Conservation (phyloP, 1,284 basidiomycete species). For the Singerocomus inundabilis region DNA sequence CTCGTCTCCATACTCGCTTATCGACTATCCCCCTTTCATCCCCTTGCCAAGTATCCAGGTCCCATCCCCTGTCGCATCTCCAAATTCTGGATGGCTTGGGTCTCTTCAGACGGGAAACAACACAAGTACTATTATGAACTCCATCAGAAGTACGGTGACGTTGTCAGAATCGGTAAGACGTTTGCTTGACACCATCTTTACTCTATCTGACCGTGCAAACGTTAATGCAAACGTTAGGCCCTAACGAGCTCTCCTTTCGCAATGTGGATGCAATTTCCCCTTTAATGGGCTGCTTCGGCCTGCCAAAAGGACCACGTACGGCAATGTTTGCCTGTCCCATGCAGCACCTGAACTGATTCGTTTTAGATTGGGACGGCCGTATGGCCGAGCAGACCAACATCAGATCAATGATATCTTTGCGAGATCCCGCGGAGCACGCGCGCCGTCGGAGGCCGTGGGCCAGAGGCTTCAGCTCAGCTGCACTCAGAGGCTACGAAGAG, state of each 20-base stretch:
- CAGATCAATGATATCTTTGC: constrained; percentile 33
- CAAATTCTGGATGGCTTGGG: constrained; percentile 38
- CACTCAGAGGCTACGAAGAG: constrained; percentile 52
- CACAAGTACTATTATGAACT: constrained; percentile 34
- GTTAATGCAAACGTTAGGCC: too few relatives aligned
- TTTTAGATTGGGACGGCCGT: constrained; percentile 36
- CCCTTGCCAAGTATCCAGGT: constrained; percentile 35
- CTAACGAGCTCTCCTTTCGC: constrained; percentile 53
- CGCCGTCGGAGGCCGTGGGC: constrained; percentile 53
- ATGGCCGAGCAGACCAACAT: constrained; percentile 28
- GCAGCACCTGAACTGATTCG: constrained; percentile 7
- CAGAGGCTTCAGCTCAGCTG: constrained; percentile 46
- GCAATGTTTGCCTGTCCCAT: constrained; percentile 6
- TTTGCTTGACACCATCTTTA: background rate
- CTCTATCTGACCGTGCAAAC: constrained; percentile 1
- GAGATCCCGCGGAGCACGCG: constrained; percentile 41
- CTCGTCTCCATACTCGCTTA: constrained; percentile 32
- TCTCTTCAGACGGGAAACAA: constrained; percentile 33
- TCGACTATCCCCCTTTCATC: constrained; percentile 37
- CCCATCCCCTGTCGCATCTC: constrained; percentile 35
- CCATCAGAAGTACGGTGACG: constrained; percentile 36
- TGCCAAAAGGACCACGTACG: constrained; percentile 54
- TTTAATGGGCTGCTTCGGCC: constrained; percentile 45
- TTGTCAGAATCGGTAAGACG: constrained; percentile 36
- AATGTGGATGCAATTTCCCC: constrained; percentile 42